These are phyloP conservation scores for Gillenia trifoliata DNA, from an alignment of 306 rosid species.

Conservation along the genomic window DNA sequence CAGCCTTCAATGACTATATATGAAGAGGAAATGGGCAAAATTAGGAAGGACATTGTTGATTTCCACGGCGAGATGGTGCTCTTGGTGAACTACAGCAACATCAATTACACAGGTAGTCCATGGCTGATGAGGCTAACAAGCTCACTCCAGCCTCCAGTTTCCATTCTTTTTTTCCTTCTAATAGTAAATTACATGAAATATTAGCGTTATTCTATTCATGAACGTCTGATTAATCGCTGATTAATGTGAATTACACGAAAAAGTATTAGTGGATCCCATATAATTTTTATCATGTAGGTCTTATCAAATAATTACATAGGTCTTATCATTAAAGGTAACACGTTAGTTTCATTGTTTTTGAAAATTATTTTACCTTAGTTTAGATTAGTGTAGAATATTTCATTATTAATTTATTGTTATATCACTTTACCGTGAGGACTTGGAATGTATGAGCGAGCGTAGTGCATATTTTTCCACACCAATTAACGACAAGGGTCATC, in stretches of 20 bases:
- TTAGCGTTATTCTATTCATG: not conserved
- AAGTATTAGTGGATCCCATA: not conserved
- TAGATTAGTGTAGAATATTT: too few species aligned
- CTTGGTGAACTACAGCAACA: slow-evolving; percentile 70
- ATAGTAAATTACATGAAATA: not conserved
- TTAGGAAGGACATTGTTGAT: slow-evolving; percentile 75
- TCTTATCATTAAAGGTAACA: not conserved
- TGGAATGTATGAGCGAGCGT: too few species aligned
- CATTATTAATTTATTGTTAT: too few species aligned
- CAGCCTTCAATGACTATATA: slow-evolving; percentile 38
- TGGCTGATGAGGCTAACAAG: not conserved
- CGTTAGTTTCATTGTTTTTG: not conserved
- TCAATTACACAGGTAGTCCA: slow-evolving; percentile 74
- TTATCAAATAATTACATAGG: not conserved
- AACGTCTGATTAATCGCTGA: not conserved
- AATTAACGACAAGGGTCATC: not conserved
- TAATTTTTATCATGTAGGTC: not conserved
- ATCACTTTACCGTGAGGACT: too few species aligned
- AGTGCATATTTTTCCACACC: too few species aligned
- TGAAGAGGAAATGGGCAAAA: slow-evolving; percentile 55
- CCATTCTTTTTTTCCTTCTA: too few species aligned
- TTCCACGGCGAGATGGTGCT: slow-evolving; percentile 97
- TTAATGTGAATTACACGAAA: not conserved
- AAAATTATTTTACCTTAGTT: too few species aligned
- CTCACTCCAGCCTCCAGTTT: not conserved